Base-by-base conservation (phyloP, 192 early-diverging fungal genomes). In the Powellomyces hirtus region DNA sequence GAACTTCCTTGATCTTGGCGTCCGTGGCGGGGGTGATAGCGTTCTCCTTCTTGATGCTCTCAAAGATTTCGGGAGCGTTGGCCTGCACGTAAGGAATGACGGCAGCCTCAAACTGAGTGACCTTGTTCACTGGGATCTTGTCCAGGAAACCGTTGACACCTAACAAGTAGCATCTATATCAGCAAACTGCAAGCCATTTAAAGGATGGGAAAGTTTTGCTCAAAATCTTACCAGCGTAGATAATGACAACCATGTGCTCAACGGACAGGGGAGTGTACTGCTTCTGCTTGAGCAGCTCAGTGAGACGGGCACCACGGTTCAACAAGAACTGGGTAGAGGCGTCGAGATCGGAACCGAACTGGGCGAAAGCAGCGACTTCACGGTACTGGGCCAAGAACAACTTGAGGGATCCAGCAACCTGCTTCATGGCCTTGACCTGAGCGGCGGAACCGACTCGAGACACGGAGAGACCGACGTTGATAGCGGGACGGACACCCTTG, bases 391-490 rank as follows among this genome's bases (percentile, higher is more conserved):
- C 97, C 73, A 99, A 87, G 90, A 92, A 98, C 72, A 99, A 91
- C 90, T 99, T 99, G 73, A 99, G 86, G 76, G 97, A 98, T 80
- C 97, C 97, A 72, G 96, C 96, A 74, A 99, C 96, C 85, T 99
- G 96, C 88, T 95, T 94, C 97, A 99, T 99, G 71, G 97, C 96
- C 90, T 98, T 97, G 82, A 95, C 95, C 85, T 99, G 97, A 65
- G 97, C 97, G 73, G 96, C 94, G 70, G 95, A 96, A 77, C 97
- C 97, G 87, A 99, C 96, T 91, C 97, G 94, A 74, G 95, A 96
- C 73, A 99, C 97, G 75, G 97, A 99, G 59, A 99, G 86, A 99
- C 97, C 97, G 81, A 99, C 95, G 86, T 99, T 99, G 81, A 99
- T 99, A 68, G 97, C 96, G 60, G 97, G 97, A 77, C 97, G 94